Conservation (phyloP, 306 rosid species). For the Vigna angularis region DNA sequence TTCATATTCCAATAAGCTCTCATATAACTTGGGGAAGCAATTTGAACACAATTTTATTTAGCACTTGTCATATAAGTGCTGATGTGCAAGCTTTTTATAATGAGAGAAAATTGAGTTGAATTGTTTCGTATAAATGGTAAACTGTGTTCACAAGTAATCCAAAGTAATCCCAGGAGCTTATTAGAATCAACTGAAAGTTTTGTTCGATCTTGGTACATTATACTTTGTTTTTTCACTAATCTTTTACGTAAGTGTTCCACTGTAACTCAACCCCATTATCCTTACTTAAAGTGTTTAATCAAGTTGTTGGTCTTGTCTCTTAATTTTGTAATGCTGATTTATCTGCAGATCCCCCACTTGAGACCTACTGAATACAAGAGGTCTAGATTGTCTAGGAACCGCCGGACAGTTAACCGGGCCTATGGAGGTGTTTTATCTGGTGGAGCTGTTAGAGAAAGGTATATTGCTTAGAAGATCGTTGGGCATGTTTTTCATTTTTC, state of each 20-base stretch:
- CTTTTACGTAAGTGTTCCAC: too few relatives aligned
- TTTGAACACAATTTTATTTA: too few relatives aligned
- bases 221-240: not conserved
- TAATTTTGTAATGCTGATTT: constrained; percentile 12
- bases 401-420: constrained; percentile 81
- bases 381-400: constrained; percentile 79
- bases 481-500: not conserved
- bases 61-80: not conserved
- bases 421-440: constrained; percentile 89
- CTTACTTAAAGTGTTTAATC: not conserved
- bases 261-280: not conserved
- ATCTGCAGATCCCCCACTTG: constrained; percentile 80
- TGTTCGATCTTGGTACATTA: too few relatives aligned
- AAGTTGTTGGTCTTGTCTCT: not conserved
- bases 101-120: not conserved
- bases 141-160: not conserved
- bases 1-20: not conserved
- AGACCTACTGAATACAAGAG: constrained; percentile 91
- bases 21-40: not conserved
- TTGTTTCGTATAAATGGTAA: not conserved
- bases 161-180: not conserved
- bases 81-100: too few relatives aligned
- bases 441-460: constrained; percentile 91
- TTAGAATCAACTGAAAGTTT: not conserved
- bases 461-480: not conserved